Conservation (phyloP, 208 protist genomes). For the Sergeia podlipaevii region DNA sequence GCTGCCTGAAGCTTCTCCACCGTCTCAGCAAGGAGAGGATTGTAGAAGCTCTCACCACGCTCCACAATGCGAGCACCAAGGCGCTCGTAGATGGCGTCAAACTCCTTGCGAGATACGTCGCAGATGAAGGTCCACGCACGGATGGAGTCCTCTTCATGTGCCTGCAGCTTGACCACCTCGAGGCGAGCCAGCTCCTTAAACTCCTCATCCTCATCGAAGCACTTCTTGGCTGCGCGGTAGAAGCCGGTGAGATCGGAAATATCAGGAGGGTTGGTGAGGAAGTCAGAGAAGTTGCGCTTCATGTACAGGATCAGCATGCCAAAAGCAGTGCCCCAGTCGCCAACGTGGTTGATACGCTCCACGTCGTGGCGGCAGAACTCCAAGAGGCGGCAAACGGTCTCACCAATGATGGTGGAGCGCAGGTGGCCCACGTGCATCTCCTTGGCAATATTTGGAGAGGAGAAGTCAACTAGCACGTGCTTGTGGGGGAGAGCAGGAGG, state of each 20-base stretch:
- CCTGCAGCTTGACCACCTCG: conserved; percentile 92
- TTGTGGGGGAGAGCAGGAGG: conserved; percentile 58
- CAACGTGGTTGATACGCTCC: conserved; percentile 97
- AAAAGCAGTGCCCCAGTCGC: conserved; percentile 99
- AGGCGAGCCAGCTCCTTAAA: conserved; percentile 91
- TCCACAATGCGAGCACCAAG: conserved; percentile 88
- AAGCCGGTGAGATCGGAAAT: conserved; percentile 94
- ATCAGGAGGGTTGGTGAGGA: conserved; percentile 76
- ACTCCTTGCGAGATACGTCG: conserved; percentile 92
- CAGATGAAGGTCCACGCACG: conserved; percentile 91
- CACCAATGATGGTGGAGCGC: conserved; percentile 98
- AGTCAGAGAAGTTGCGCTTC: conserved; percentile 92
- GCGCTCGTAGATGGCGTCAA: conserved; percentile 91
- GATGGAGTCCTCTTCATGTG: conserved; percentile 74
- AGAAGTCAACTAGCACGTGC: conserved; percentile 96
- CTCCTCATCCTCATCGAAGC: conserved; percentile 91
- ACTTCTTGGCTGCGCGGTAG: conserved; percentile 94
- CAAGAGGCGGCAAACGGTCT: conserved; percentile 91
- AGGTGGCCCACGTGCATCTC: conserved; percentile 99
- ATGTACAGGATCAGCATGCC: conserved; percentile 98
- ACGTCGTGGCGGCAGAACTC: conserved; percentile 95
- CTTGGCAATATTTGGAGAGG: conserved; percentile 98
- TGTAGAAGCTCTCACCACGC: conserved; percentile 97
- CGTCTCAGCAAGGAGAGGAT: conserved; percentile 86
- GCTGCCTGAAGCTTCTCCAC: conserved; percentile 75